phyloP scores from a whole-genome alignment of 441 rosid species.

The Francoa sonchifolia region DNA sequence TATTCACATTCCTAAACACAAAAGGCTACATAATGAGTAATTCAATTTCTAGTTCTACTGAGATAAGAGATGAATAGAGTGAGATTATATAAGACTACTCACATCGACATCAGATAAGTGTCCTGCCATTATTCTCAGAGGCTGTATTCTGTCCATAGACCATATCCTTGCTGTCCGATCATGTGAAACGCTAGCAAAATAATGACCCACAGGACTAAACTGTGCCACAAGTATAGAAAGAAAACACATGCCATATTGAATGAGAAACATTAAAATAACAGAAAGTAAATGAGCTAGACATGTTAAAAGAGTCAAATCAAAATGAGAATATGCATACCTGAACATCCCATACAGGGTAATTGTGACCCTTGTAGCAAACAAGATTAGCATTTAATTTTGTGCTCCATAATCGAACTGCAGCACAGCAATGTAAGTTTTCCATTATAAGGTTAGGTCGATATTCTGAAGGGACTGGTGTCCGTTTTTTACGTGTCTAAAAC shows the following conservation, averaged over 20 bases:
- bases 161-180: slow-evolving; percentile 93
- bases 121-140: slow-evolving; percentile 92
- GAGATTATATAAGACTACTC: slow-evolving; percentile 18
- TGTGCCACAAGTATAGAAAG: slow-evolving; percentile 26
- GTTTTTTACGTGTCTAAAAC: not conserved
- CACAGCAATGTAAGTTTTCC: slow-evolving; percentile 6
- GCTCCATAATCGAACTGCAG: slow-evolving; percentile 87
- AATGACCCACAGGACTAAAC: slow-evolving; percentile 96
- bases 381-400: slow-evolving; percentile 87
- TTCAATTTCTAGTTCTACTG: too few species aligned
- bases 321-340: slow-evolving; percentile 39
- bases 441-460: too few species aligned
- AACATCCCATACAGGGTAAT: slow-evolving; percentile 97
- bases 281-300: not conserved
- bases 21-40: too few species aligned
- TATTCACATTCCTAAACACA: too few species aligned
- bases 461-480: not conserved
- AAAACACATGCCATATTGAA: not conserved
- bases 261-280: too few species aligned
- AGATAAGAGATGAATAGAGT: slow-evolving; percentile 13
- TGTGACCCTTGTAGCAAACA: slow-evolving; percentile 98
- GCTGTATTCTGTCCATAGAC: slow-evolving; percentile 93
- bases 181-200: slow-evolving; percentile 93
- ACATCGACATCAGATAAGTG: slow-evolving; percentile 98
- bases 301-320: not conserved